Evolutionary conservation across 495 filamentous ascomycete species (phyloP), one percentile per base, ranked within the genome.

Genomic region (Trichoderma erinaceum): DNA sequence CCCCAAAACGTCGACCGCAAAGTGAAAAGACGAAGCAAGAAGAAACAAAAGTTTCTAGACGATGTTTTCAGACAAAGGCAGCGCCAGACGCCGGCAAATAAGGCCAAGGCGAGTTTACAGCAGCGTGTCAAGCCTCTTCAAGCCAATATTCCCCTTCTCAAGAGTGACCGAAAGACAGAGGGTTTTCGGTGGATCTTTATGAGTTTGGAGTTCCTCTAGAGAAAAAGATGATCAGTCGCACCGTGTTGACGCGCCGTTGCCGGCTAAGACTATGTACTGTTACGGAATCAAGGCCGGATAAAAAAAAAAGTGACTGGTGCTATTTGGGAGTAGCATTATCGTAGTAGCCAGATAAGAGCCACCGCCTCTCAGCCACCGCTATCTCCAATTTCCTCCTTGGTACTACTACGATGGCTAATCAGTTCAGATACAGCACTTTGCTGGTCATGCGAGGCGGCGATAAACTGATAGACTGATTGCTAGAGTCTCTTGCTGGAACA

Each of bases 121-220:
- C 35, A 38, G 8, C 43, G 43, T 18, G 3, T 46, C 43, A 52
- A 50, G 15, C 18, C 0, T 10, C n/a, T 21, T n/a, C 10, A 4
- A 21, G 18, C n/a, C 8, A 5, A 52, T n/a, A 52, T 52, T 23
- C 21, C 15, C n/a, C n/a, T 52, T 52, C 48, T 46, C 16, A 21
- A 21, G 13, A 50, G 21, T 52, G 18, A 21, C 48, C 4, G 18
- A 7, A 52, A 23, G 48, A 52, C 5, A n/a, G 21, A 52, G 48
- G 48, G 48, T 52, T 12, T 61, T 32, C 29, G 56, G 25, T 61
- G 56, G 13, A 61, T 61, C 25, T 61, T 48, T 61, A 29, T 56
- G 50, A 56, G 43, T 18, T 46, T 15, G 43, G 21, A 21, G 1
- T 21, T 52, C n/a, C 48, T 1, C 21, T n/a, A 50, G 18, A 46